A percentile compares a stretch with the other conserved stretches of the same genome.
Evolutionary conservation across 768 basidiomycete species (phyloP).

Genomic region (Exsudoporus frostii): DNA sequence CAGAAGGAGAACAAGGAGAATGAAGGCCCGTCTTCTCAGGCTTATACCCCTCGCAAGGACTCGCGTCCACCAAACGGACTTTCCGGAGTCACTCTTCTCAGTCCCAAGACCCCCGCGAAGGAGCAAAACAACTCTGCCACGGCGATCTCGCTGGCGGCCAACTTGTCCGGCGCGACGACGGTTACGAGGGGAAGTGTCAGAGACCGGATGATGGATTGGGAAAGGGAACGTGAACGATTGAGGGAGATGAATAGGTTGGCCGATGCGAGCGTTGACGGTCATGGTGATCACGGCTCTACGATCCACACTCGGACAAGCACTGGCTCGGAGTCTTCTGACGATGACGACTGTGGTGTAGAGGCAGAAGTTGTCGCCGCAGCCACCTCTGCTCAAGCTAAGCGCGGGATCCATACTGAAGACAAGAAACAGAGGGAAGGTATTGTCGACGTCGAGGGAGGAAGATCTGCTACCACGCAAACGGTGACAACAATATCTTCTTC

Average conservation of each 20-base stretch:
- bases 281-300: constrained; percentile 34
- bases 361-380: constrained; percentile 27
- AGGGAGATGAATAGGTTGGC: constrained; percentile 65
- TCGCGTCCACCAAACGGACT: not conserved
- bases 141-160: constrained; percentile 12
- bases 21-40: constrained; percentile 1
- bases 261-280: constrained; percentile 47
- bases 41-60: constrained; percentile 8
- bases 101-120: constrained; percentile 16
- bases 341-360: constrained; percentile 26
- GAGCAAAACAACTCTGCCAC: constrained; percentile 7
- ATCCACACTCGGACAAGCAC: constrained; percentile 17
- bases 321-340: constrained; percentile 21
- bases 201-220: constrained; percentile 74
- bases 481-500: constrained; percentile 16
- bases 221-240: constrained; percentile 63
- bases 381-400: constrained; percentile 5
- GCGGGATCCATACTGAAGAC: constrained; percentile 1
- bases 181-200: constrained; percentile 37
- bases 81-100: constrained; percentile 4
- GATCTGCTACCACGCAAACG: constrained; percentile 11
- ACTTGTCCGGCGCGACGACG: constrained; percentile 17
- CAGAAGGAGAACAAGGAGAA: constrained; percentile 33
- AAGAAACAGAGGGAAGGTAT: not conserved
- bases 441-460: not conserved